Evolutionary conservation across 768 basidiomycete genomes (phyloP), one percentile per base, ranked within the genome.

Genomic region (Mycena polygramma): DNA sequence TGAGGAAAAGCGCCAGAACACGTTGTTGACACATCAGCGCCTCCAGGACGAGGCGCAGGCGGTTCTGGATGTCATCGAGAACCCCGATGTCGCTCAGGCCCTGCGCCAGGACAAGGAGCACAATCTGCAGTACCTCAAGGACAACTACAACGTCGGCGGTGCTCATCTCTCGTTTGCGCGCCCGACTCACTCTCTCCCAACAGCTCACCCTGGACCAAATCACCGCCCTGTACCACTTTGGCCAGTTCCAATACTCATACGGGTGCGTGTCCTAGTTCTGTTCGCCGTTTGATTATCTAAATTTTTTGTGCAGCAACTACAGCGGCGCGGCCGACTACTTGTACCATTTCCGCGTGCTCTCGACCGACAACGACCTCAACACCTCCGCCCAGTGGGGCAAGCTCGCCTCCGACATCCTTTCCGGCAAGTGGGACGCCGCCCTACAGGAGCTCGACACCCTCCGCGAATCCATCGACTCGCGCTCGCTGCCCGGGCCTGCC

Each of bases 371-470:
- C 66, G 94, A 97, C 60, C 93, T 97, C 78, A 96, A 94, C 82
- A 93, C 95, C 45, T 99, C 98, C 7, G 95, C 97, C 4, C 95
- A 97, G 83, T 99, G 97, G 98, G 98, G 98, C 14, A 99, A 98
- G 82, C 94, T 99, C 73, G 95, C 96, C 45, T 96, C 93, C 37
- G 96, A 99, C 80, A 97, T 98, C 79, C 91, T 99, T 59, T 92
- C 92, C 4, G 98, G 97, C 52, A 91, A 93, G 75, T 98, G 96
- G 96, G 95, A 97, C 68, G 88, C 91, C n/a, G 96, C 97, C 0
- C 88, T 98, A 15, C 94, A 95, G 76, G 97, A 98, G 78, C 91
- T 99, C 75, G 96, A 97, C 84, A 92, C 94, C 37, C 89, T 99
- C n/a, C 90, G 95, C 37, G 97, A 99, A 60, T 84, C 91, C 58